These are phyloP conservation scores for Oidium heveae DNA, from an alignment of 2,329 filamentous ascomycete genomes.

Conservation along the genomic window DNA sequence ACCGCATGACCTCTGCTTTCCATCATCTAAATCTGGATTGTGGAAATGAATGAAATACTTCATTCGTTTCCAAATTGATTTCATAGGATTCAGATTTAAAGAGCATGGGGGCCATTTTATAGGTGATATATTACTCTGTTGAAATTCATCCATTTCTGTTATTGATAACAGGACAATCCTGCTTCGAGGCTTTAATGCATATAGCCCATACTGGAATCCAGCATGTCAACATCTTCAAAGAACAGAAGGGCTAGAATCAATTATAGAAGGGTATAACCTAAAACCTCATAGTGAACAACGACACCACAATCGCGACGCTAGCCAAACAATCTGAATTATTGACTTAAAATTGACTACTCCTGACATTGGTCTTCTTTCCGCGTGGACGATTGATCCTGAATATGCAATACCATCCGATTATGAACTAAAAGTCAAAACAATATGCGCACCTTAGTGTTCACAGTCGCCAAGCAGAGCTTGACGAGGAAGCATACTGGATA, in stretches of 20 bases:
- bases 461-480: neutral
- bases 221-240: too few species aligned
- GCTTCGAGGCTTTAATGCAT: too few species aligned
- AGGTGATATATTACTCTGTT: too few species aligned
- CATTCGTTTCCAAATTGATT: too few species aligned
- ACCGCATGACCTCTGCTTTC: constrained; percentile 3
- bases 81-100: too few species aligned
- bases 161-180: too few species aligned
- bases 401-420: neutral
- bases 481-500: neutral
- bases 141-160: too few species aligned
- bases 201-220: too few species aligned
- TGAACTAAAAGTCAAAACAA: neutral
- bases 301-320: neutral
- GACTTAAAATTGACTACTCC: neutral
- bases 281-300: neutral
- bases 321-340: neutral
- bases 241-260: too few species aligned
- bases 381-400: neutral
- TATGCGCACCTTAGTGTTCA: neutral
- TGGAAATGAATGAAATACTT: too few species aligned
- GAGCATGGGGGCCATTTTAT: too few species aligned
- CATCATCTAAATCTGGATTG: too few species aligned
- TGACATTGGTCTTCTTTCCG: neutral
- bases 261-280: neutral